Evolutionary conservation across 192 early-diverging fungal species (phyloP), one percentile per base, ranked within the genome.

Genomic region (Coemansia guatemalensis): DNA sequence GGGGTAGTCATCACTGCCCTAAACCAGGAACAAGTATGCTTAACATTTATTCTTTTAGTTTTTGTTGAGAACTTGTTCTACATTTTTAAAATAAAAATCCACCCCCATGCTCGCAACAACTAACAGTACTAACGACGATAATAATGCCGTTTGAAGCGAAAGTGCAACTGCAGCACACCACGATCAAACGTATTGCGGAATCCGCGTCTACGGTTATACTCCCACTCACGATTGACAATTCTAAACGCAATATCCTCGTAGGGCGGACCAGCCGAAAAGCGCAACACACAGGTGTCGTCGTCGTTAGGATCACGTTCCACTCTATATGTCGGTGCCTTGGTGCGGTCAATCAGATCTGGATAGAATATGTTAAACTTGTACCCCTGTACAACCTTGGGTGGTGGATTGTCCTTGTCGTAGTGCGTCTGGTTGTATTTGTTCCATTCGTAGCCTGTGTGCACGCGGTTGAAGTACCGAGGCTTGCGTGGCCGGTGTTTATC

Each of bases 321-420:
- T 39, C 84, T 82, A 68, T 95, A 98, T 1, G 94, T 98, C 2
- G 95, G 96, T n/a, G 93, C 91, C 50, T 82, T 79, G 3, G 88
- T 79, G 70, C 95, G 95, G 75, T 98, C 93, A 65, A 98, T 92
- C 20, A 99, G 86, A 77, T 99, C 97, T 3, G 95, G 97, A 69
- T 96, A 99, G 73, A 98, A 99, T 41, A 99, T 90, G 78, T 98
- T 98, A 82, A 96, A 95, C 82, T 95, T 96, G 85, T 97, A 99
- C 0, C 95, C 95, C 75, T 97, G 94, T 2, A 95, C 94, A 33
- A 90, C 88, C 83, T 98, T 99, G 20, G 97, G 97, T 44, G 97
- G 97, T 9, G 96, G 96, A 53, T 99, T 99, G 67, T 97, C 96
- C 58, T 84, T 83, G 65, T 96, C 94, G 78, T 99, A 99, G 76